phyloP scores from a whole-genome alignment of 75 land plant species.

The Azolla pinnata region DNA sequence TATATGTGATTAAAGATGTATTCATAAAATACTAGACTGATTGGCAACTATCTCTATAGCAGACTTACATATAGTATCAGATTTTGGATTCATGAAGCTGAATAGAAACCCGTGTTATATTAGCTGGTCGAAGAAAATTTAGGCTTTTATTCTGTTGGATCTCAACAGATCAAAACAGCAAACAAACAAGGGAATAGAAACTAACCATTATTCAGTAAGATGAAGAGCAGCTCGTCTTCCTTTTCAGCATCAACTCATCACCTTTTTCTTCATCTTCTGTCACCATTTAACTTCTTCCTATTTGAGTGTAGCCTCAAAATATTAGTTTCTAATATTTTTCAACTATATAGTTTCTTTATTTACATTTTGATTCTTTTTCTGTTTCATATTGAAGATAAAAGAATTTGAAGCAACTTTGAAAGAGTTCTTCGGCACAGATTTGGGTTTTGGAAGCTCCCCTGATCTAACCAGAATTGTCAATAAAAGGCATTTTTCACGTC shows the following conservation, averaged over 20 bases:
- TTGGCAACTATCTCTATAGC: too few species aligned
- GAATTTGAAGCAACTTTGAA: conserved; percentile 28
- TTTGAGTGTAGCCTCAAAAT: not conserved
- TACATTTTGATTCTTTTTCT: not conserved
- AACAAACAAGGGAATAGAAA: not conserved
- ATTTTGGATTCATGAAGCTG: too few species aligned
- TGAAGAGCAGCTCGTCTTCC: too few species aligned
- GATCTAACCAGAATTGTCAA: conserved; percentile 56
- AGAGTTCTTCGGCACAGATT: conserved; percentile 48
- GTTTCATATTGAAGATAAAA: conserved; percentile 37
- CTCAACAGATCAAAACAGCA: not conserved
- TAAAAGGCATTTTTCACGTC: conserved; percentile 40
- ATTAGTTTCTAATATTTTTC: not conserved
- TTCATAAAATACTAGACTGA: too few species aligned
- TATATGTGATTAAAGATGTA: too few species aligned
- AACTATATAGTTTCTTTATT: too few species aligned
- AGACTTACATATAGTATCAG: too few species aligned
- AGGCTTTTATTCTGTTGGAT: too few species aligned
- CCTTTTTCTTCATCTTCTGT: too few species aligned
- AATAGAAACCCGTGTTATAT: too few species aligned
- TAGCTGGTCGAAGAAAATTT: too few species aligned
- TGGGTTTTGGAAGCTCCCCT: conserved; percentile 18
- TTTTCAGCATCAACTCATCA: too few species aligned
- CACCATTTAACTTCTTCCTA: not conserved
- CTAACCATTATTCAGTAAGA: not conserved